phyloP scores from a whole-genome alignment of 1,139 yeast genomes.

The Yamadazyma diospyri region DNA sequence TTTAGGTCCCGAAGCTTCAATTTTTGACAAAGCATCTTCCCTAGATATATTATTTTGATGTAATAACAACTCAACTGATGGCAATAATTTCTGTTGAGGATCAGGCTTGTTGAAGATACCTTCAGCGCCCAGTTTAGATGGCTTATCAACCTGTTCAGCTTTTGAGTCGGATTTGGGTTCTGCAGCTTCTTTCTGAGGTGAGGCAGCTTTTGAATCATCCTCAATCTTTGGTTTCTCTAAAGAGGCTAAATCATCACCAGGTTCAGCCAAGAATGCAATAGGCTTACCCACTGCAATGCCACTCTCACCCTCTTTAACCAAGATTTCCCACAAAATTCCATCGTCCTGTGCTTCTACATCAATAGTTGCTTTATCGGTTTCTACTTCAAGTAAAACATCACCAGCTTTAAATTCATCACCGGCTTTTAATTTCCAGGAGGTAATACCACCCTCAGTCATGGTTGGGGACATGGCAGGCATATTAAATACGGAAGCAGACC shows the following conservation, averaged over 20 bases:
- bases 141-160: constrained; percentile 16
- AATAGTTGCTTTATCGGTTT: constrained; percentile 90
- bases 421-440: constrained; percentile 84
- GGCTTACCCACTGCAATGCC: constrained; percentile 85
- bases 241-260: constrained; percentile 71
- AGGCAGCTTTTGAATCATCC: constrained; percentile 11
- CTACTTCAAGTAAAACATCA: constrained; percentile 83
- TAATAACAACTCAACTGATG: constrained; percentile 74
- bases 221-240: constrained; percentile 56
- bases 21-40: constrained; percentile 67
- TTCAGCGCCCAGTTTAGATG: constrained; percentile 10
- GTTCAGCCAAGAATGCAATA: constrained; percentile 86
- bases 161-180: constrained; percentile 14
- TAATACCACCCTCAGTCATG: constrained; percentile 96
- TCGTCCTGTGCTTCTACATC: constrained; percentile 94
- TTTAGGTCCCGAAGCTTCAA: constrained; percentile 83
- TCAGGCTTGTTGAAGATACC: constrained; percentile 46
- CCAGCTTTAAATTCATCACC: constrained; percentile 81
- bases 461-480: constrained; percentile 99
- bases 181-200: constrained; percentile 9
- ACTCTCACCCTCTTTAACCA: constrained; percentile 66
- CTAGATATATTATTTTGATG: constrained; percentile 57
- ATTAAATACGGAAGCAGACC: constrained; percentile 59
- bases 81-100: constrained; percentile 64
- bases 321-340: constrained; percentile 79